Base-by-base conservation (phyloP, 148 eudicot genomes). In the Spergularia marina region DNA sequence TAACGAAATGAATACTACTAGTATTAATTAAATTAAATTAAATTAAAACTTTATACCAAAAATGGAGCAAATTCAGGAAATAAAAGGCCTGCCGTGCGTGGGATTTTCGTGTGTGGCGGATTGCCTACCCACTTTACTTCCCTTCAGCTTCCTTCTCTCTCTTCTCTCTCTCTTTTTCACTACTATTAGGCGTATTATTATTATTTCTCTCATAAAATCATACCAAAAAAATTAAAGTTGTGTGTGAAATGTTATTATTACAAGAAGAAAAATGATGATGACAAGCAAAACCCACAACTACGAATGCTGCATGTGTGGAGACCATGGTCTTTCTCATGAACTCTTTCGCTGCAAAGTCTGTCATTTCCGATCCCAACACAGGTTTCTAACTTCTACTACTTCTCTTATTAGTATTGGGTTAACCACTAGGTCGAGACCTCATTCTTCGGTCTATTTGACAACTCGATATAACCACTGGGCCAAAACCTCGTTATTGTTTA, bases 241-340 rank as follows among this genome's bases (percentile, higher is more conserved):
- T 49, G 63, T 40, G 62, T 64, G 4, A 75, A 80, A 41, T 23
- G 25, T 23, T 23, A 23, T 23, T 23, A 23, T 23, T 23, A 23
- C 4, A 62, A 3, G n/a, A 53, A 20, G 44, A 75, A 2, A 56
- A 54, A 47, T 18, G 77, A 71, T 54, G 72, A 75, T 56, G 64
- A 75, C 60, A 36, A 74, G n/a, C 61, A 77, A 72, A 63, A 66
- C 73, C 68, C 76, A 75, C 12, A 69, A 68, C n/a, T 81, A 68
- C 54, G 93, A 89, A 74, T 91, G 97, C 34, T 91, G 97, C 83
- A 91, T 91, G 97, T 91, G 97, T 66, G 94, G 94, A 51, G 97
- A 91, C 70, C 76, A 71, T 76, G 94, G 97, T 54, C 80, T 91
- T 10, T 81, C 91, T 36, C 70, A 71, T 65, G 85, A 88, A 53